Conservation (phyloP, 257 asterid genomes). For the Solanum lycopersicoides region DNA sequence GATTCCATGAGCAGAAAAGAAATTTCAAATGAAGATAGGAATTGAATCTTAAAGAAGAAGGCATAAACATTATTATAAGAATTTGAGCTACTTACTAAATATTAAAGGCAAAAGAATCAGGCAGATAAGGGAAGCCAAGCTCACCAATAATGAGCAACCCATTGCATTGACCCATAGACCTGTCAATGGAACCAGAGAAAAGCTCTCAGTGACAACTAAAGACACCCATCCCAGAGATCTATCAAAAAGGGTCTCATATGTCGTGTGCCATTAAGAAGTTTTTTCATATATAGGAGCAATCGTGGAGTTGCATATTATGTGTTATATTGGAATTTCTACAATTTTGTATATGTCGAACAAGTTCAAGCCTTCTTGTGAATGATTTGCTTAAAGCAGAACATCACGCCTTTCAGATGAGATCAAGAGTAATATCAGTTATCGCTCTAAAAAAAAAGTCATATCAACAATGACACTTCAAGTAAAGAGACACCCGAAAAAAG, state of each 20-base stretch:
- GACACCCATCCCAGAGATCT: not conserved
- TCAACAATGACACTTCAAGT: not conserved
- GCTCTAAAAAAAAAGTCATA: not conserved
- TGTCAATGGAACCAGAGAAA: constrained; percentile 17
- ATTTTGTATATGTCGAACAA: not conserved
- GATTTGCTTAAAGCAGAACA: not conserved
- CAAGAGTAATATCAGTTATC: not conserved
- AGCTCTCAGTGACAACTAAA: not conserved
- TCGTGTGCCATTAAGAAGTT: not conserved
- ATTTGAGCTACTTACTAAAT: constrained; percentile 51
- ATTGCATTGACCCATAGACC: constrained; percentile 91
- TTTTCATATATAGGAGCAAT: not conserved
- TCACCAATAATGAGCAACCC: constrained; percentile 95
- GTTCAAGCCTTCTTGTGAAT: not conserved
- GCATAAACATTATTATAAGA: not conserved
- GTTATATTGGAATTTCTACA: not conserved
- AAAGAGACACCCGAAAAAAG: not conserved
- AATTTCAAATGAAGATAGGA: not conserved
- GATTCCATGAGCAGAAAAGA: constrained; percentile 3
- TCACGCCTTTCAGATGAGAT: not conserved
- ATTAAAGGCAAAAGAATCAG: constrained; percentile 79
- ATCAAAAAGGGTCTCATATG: not conserved
- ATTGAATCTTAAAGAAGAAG: not conserved
- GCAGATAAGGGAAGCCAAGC: constrained; percentile 98
- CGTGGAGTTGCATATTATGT: not conserved